Conservation (phyloP, 169 alveolate species). For the Babesia ovis region DNA sequence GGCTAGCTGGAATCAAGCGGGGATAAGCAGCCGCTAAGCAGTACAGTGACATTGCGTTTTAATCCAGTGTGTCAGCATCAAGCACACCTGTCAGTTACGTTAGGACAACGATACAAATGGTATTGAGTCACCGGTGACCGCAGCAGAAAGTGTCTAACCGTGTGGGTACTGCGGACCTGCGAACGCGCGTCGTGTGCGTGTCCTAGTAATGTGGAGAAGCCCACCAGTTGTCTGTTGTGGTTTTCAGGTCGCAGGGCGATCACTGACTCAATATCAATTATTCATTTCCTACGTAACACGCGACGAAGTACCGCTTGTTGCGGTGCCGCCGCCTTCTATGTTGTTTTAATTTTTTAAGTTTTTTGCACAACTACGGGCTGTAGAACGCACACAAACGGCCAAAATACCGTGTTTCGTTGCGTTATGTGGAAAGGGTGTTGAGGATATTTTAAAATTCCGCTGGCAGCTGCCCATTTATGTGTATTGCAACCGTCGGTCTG, state of each 20-base stretch:
- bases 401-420: no score
- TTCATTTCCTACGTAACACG: not conserved
- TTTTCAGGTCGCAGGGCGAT: conserved; percentile 19
- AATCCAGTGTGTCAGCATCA: not conserved
- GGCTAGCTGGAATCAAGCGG: not conserved
- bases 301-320: conserved; percentile 1
- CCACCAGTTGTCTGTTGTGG: conserved; percentile 10
- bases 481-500: not conserved
- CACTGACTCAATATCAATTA: no score
- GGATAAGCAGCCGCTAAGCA: not conserved
- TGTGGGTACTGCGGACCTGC: conserved; percentile 2
- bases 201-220: conserved; percentile 1
- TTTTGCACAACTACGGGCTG: not conserved
- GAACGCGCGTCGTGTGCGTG: conserved; percentile 33
- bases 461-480: not conserved
- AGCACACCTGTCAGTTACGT: no score
- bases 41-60: not conserved
- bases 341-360: conserved; percentile 33
- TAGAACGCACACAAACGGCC: no score
- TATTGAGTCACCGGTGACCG: not conserved
- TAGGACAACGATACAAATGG: not conserved
- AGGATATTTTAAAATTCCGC: no score
- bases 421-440: not conserved
- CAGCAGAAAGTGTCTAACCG: not conserved
- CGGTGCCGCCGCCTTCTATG: conserved; percentile 3